Conservation (phyloP, 352 stramenopile species). For the Globisporangium mamillatum region DNA sequence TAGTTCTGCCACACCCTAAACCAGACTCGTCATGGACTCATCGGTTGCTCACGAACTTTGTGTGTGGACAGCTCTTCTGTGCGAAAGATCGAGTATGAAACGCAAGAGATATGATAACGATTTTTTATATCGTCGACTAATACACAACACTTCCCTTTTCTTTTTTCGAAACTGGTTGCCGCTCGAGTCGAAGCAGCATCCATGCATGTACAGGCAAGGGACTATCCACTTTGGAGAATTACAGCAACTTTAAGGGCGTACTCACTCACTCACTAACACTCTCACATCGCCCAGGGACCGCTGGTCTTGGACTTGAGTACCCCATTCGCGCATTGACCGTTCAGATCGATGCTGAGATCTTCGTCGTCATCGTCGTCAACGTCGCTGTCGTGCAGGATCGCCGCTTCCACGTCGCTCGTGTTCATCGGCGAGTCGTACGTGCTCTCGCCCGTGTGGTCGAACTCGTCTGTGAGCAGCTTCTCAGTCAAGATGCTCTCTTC, state of each 20-base stretch:
- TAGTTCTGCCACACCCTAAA: background rate
- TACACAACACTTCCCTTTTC: background rate
- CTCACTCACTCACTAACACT: background rate
- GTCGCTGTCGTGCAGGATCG: conserved; percentile 23
- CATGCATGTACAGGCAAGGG: background rate
- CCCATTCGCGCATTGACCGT: background rate
- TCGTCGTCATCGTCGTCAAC: conserved; percentile 8
- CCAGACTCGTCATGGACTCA: background rate
- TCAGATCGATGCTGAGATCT: conserved; percentile 2
- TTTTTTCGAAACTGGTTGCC: background rate
- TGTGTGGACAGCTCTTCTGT: background rate
- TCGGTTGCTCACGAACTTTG: background rate
- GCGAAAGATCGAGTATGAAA: background rate
- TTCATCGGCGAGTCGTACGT: conserved; percentile 26
- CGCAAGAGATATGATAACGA: background rate
- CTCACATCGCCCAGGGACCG: conserved; percentile 6
- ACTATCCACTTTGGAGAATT: background rate
- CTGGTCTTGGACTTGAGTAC: background rate
- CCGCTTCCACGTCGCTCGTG: conserved; percentile 20
- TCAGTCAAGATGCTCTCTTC: conserved; percentile 37
- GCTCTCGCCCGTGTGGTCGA: conserved; percentile 25
- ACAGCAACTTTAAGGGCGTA: background rate
- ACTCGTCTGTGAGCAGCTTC: conserved; percentile 29
- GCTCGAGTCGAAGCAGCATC: background rate
- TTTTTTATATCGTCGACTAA: background rate